phyloP scores from a whole-genome alignment of 2,329 filamentous ascomycete species.

The Sarocladium brachiariae region DNA sequence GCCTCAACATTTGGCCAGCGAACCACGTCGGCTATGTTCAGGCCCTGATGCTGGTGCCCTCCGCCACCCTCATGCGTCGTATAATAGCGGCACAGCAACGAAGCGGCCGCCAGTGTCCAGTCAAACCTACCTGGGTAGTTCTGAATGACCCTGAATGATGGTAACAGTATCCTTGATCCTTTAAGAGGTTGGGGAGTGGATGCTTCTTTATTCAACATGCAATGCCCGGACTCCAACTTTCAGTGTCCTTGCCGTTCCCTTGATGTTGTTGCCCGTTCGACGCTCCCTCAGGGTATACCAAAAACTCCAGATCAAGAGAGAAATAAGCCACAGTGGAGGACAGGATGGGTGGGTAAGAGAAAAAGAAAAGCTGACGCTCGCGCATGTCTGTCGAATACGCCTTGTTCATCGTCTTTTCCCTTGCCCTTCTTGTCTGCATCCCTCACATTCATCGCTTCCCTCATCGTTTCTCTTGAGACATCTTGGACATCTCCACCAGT shows the following conservation, averaged over 20 bases:
- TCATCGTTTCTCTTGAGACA: slow-evolving; percentile 7
- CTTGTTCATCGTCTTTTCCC: background rate
- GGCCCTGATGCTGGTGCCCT: background rate
- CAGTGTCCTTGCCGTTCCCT: background rate
- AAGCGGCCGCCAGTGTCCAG: background rate
- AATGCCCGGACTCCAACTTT: background rate
- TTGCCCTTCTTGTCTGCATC: slow-evolving; percentile 3
- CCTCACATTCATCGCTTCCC: background rate
- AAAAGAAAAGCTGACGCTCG: background rate
- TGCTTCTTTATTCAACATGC: background rate
- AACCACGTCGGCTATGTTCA: background rate
- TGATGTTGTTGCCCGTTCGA: background rate
- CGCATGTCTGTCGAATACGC: background rate
- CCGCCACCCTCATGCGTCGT: background rate
- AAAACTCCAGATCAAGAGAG: background rate
- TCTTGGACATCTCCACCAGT: slow-evolving; percentile 7
- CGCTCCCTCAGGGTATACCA: slow-evolving; percentile 8
- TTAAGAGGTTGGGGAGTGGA: background rate
- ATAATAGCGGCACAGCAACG: background rate
- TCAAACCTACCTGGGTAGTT: background rate
- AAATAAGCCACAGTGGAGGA: background rate
- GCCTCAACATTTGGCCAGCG: background rate
- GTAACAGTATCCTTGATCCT: too few relatives aligned
- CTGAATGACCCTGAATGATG: background rate
- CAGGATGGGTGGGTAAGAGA: background rate